Percentiles rank a stretch among this genome's conserved stretches.
These are phyloP conservation scores for Trametes sp. DNA, from an alignment of 1,284 basidiomycete genomes.

Conservation along the genomic window DNA sequence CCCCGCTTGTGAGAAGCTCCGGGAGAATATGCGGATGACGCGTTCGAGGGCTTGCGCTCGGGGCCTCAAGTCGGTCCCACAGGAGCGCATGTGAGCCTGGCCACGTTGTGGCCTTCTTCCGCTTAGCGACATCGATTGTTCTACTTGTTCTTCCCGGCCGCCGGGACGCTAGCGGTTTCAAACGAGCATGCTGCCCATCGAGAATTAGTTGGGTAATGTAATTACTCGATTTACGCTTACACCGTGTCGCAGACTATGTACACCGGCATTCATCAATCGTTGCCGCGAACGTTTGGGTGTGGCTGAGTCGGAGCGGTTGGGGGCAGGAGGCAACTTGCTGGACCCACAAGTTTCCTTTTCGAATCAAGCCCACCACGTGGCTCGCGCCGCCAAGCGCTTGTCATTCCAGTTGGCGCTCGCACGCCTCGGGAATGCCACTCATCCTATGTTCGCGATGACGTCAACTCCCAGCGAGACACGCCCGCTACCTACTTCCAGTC, in stretches of 20 bases:
- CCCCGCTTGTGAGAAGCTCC: not conserved
- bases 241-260: not conserved
- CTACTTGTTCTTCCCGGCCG: not conserved
- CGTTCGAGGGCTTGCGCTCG: not conserved
- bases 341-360: conserved; percentile 26
- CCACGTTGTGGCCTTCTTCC: conserved; percentile 1
- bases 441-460: no score
- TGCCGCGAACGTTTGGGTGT: conserved; percentile 1
- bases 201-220: not conserved
- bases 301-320: not conserved
- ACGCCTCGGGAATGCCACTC: no score
- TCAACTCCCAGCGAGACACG: no score
- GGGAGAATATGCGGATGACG: not conserved
- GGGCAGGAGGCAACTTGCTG: conserved; percentile 8
- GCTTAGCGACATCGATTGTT: not conserved
- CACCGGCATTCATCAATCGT: not conserved
- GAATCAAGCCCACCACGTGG: conserved; percentile 4
- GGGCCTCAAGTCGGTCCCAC: not conserved
- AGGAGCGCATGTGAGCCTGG: not conserved
- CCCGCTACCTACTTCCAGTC: no score
- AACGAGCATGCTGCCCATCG: not conserved
- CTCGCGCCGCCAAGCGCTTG: not conserved
- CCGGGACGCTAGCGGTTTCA: not conserved
- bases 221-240: not conserved
- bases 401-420: no score